Conservation (phyloP, 2,329 filamentous ascomycete species). For the Aquanectria penicillioides region DNA sequence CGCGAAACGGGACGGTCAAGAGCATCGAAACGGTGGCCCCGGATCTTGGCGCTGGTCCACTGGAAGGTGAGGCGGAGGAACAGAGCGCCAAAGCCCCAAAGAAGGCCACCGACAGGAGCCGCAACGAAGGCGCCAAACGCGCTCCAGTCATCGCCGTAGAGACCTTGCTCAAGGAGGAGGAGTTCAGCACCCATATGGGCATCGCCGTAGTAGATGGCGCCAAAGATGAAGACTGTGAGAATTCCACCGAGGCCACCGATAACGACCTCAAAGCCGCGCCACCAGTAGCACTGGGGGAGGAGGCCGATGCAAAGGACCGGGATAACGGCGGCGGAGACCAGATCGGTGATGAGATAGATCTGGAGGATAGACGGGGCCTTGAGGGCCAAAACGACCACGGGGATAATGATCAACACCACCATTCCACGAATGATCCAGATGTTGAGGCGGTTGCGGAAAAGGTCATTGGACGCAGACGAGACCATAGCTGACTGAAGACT, state of each 20-base stretch:
- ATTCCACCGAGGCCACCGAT: slow-evolving; percentile 81
- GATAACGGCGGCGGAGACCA: slow-evolving; percentile 80
- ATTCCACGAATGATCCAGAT: slow-evolving; percentile 76
- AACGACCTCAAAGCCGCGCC: slow-evolving; percentile 84
- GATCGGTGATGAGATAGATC: slow-evolving; percentile 84
- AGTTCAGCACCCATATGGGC: slow-evolving; percentile 71
- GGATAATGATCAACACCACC: slow-evolving; percentile 79
- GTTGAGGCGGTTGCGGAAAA: slow-evolving; percentile 84
- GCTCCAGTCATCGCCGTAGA: slow-evolving; percentile 83
- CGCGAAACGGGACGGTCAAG: slow-evolving; percentile 64
- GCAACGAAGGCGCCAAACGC: slow-evolving; percentile 86
- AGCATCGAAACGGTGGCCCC: slow-evolving; percentile 72
- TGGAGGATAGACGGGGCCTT: slow-evolving; percentile 79
- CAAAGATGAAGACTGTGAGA: slow-evolving; percentile 83
- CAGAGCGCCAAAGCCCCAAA: slow-evolving; percentile 76
- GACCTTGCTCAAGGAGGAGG: slow-evolving; percentile 75
- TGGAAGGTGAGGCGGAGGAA: slow-evolving; percentile 67
- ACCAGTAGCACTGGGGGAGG: slow-evolving; percentile 75
- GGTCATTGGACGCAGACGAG: slow-evolving; percentile 83
- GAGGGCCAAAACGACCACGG: slow-evolving; percentile 78
- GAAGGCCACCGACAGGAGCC: slow-evolving; percentile 77
- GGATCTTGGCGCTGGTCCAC: slow-evolving; percentile 65
- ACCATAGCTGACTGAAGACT: slow-evolving; percentile 86
- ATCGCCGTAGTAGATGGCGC: slow-evolving; percentile 79
- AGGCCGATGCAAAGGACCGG: slow-evolving; percentile 81